phyloP scores from a whole-genome alignment of 805 yeast species.

The Diddensiella caesifluorescens region DNA sequence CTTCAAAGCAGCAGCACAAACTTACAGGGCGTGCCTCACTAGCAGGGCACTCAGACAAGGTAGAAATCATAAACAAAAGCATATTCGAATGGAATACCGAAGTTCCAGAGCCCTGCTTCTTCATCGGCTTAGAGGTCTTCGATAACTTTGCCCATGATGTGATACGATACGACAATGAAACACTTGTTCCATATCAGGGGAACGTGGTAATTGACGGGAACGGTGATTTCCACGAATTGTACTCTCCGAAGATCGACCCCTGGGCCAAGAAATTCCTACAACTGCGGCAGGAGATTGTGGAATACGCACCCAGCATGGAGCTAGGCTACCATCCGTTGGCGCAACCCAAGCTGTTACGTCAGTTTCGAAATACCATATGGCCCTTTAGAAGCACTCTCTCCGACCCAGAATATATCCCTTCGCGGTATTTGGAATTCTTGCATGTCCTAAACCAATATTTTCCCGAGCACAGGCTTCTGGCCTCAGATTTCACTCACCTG shows the following conservation, averaged over 20 bases:
- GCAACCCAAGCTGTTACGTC: constrained; percentile 41
- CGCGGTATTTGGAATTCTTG: constrained; percentile 61
- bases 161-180: constrained; percentile 62
- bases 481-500: constrained; percentile 60
- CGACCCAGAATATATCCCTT: constrained; percentile 78
- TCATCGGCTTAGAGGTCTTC: constrained; percentile 75
- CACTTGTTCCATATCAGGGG: constrained; percentile 70
- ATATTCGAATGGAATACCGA: constrained; percentile 65
- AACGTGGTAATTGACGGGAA: constrained; percentile 65
- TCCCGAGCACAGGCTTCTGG: constrained; percentile 69
- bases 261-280: constrained; percentile 47
- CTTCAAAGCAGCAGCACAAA: constrained; percentile 45
- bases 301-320: constrained; percentile 26
- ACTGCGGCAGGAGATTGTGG: constrained; percentile 40
- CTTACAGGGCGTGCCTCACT: constrained; percentile 32
- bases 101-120: constrained; percentile 63
- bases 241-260: constrained; percentile 31
- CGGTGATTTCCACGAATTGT: constrained; percentile 74
- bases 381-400: constrained; percentile 66
- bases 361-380: constrained; percentile 44
- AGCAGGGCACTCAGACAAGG: constrained; percentile 48
- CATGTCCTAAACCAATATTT: constrained; percentile 56
- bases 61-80: constrained; percentile 65
- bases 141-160: constrained; percentile 83
- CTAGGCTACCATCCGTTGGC: constrained; percentile 57